A percentile compares a stretch with the other conserved stretches of the same genome.
Evolutionary conservation across 1,284 basidiomycete genomes (phyloP).

Genomic region (Pseudozyma sp.): DNA sequence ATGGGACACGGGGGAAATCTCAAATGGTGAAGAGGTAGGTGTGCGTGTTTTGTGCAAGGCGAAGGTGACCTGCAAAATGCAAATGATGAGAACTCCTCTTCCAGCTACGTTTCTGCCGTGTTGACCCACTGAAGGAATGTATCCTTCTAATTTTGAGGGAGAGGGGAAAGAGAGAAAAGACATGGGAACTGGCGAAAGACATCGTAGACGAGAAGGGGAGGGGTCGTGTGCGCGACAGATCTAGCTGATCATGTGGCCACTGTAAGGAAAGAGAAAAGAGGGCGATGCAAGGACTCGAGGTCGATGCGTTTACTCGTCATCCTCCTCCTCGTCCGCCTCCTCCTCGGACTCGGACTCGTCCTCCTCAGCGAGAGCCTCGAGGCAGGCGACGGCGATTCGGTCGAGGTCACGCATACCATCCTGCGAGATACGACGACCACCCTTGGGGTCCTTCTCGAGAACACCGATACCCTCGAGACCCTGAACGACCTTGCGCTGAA

Average conservation of each 20-base stretch:
- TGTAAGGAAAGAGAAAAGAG: neutral
- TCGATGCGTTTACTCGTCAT: constrained; percentile 57
- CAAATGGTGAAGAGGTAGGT: constrained; percentile 5
- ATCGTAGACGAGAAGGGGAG: too few relatives aligned
- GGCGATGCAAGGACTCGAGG: neutral
- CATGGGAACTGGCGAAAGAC: neutral
- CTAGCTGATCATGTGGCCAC: neutral
- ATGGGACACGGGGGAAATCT: neutral
- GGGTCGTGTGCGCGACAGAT: too few relatives aligned
- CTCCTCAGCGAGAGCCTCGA: constrained; percentile 85
- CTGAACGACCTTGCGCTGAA: constrained; percentile 79
- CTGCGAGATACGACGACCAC: constrained; percentile 94
- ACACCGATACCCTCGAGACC: constrained; percentile 99
- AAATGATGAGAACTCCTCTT: neutral
- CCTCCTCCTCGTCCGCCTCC: constrained; percentile 74
- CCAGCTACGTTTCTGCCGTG: too few relatives aligned
- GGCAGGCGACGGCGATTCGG: constrained; percentile 96
- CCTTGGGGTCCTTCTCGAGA: constrained; percentile 89
- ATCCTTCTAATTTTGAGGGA: constrained; percentile 2
- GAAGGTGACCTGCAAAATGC: too few relatives aligned
- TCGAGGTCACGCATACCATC: constrained; percentile 97
- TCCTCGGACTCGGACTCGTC: constrained; percentile 85
- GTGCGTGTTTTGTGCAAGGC: constrained; percentile 5
- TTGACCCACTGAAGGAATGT: constrained; percentile 1
- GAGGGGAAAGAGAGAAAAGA: neutral